Evolutionary conservation across 1,139 yeast genomes (phyloP), one percentile per base, ranked within the genome.

Genomic region (Debaryomyces udenii): DNA sequence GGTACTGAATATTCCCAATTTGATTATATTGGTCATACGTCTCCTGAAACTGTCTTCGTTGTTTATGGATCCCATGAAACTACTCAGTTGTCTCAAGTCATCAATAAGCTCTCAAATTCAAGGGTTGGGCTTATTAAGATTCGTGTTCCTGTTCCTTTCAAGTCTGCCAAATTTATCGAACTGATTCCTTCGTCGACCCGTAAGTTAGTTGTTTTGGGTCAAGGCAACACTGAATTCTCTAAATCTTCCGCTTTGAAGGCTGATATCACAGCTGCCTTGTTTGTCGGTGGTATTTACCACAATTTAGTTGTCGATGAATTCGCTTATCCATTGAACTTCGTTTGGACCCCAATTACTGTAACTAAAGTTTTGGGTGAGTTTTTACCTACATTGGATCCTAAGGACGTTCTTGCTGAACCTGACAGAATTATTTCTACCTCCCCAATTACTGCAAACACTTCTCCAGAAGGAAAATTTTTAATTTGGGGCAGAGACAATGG

Each of bases 101-200:
- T 83, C 39, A 49, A 57, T 27, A 62, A 62, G 26, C 59, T 71
- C 18, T 50, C 57, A 13, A 49, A 57, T 14, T 51, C 64, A 9
- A 68, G 67, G 20, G 71, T 80, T 36, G 97, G 94, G 46, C 76
- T 84, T 39, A 63, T 91, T 43, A 76, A 83, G 45, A 80, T 86
- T 40, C 80, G 96, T 62, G 79, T 88, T 39, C 94, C 96, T 43
- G 68, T 85, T 41, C 93, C 96, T 41, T 86, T 90, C 60, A 81
- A 81, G 51, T 72, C 78, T 32, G 71, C 70, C 31, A 79, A 78
- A 50, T 87, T 90, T 59, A 68, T 78, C 38, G 59, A 70, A 7
- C 56, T 74, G 14, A 66, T 91, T 39, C 94, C 96, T 17, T 46
- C 64, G 3, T 62, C 86, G 4, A 64, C 83, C 27, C 74, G 75